These are phyloP conservation scores for Cordyceps cicadae DNA, from an alignment of 2,329 filamentous ascomycete species.

Conservation along the genomic window DNA sequence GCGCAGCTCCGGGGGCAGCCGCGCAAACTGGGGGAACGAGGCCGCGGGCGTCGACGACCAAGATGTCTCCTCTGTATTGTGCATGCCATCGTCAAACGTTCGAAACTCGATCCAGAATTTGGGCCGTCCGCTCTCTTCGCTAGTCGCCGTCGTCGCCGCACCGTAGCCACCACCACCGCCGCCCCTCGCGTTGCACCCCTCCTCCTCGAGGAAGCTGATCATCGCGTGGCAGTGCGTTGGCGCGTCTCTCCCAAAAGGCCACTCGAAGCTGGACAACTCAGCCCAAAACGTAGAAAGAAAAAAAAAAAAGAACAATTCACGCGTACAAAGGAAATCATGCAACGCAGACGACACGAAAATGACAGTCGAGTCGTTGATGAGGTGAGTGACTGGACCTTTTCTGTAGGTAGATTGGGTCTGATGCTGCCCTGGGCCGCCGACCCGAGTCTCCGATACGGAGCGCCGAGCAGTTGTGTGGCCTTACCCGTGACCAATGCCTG, in stretches of 20 bases:
- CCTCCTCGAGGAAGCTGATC: background rate
- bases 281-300: background rate
- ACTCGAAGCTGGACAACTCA: background rate
- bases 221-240: background rate
- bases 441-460: constrained; percentile 10
- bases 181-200: background rate
- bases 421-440: background rate
- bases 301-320: background rate
- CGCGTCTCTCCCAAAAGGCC: background rate
- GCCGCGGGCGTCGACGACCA: constrained; percentile 3
- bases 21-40: constrained; percentile 29
- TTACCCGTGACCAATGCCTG: constrained; percentile 2
- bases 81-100: constrained; percentile 33
- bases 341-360: background rate
- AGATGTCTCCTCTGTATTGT: constrained; percentile 1
- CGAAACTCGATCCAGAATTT: constrained; percentile 40
- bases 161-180: background rate
- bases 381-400: background rate
- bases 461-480: background rate
- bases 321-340: background rate
- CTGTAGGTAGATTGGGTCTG: background rate
- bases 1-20: constrained; percentile 39
- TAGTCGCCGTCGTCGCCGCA: background rate
- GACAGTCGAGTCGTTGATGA: background rate
- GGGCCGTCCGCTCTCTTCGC: constrained; percentile 20